Evolutionary conservation across 2,329 filamentous ascomycete genomes (phyloP), one percentile per base, ranked within the genome.

Genomic region (Blumeriella jaapii): DNA sequence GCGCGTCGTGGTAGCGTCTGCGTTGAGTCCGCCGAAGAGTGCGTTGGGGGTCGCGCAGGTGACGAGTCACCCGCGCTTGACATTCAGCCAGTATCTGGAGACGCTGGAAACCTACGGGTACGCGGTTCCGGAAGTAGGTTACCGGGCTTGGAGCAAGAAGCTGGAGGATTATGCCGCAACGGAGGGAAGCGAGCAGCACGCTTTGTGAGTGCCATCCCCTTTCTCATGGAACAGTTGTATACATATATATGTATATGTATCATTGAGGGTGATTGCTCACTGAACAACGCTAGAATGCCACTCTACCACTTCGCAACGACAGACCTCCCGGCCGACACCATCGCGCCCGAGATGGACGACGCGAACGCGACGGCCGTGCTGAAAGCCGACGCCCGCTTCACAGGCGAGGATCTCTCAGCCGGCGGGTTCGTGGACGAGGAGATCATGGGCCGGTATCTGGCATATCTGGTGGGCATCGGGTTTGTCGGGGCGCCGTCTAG

Each of bases 71-170:
- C 85, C 85, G 2, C 69, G 84, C 11, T 69, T 91, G 25, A 74
- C 74, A 2, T 78, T 87, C 66, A 84, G 80, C 59, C 69, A 84
- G 54, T 93, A 76, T 59, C 67, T 91, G n/a, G 69, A 69, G 13
- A 65, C 71, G 0, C 65, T 93, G 6, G 68, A 78, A 52, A 67
- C 64, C 13, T 93, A 83, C 54, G 84, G 84, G 16, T 93, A 85
- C 59, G 54, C 66, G 16, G 71, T 77, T 1, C 74, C 79, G 0
- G 67, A 77, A 42, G 68, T 82, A 2, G 61, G 69, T 22, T 93
- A 91, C 52, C 57, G 68, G 2, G 63, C 68, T 5, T 93, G 84
- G 84, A 72, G 71, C 42, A 61, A 64, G 18, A 68, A 70, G 46
- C 67, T 93, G 40, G 72, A 82, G 14, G 68, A 64, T 10, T 65